Evolutionary conservation across 2,329 filamentous ascomycete genomes (phyloP), one percentile per base, ranked within the genome.

Genomic region (Cytospora paraplurivora): DNA sequence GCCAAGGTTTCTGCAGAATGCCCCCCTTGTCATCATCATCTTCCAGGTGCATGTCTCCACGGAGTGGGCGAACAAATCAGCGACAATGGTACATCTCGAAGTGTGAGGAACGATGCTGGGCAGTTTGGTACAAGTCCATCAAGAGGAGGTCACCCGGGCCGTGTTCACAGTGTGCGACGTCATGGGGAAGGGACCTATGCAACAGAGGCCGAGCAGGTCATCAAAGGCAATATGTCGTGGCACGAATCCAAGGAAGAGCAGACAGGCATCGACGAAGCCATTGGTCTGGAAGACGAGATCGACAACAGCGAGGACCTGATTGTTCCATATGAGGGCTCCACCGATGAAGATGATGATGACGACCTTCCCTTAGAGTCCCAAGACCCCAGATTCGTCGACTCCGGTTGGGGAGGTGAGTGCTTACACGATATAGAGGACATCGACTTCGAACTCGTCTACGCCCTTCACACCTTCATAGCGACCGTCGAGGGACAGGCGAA

Each of bases 381-480:
- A 75, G 82, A 90, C 72, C 74, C 82, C 65, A 82, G 82, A 77
- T 90, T 86, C 76, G 76, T 90, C 81, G 87, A 91, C 75, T 87
- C 85, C 70, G 88, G 87, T 65, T 93, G 88, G 88, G 87, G 83
- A 76, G 84, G 84, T 79, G 85, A 91, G 81, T 89, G 88, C 92
- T 97, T 93, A 97, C 90, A 86, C 84, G 84, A 89, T 77, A 77
- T 82, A 98, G 95, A 99, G 85, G 95, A 99, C 73, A 99, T 99
- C 78, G 95, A 99, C 83, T 98, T 99, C 81, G 94, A 98, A 76
- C 98, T 98, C 78, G 95, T 99, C 66, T 99, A 99, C 79, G 95
- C 95, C 34, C 82, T 99, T 64, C 95, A 98, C 76, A 99, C 94
- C 2, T 99, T 99, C 73, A 91, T 97, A 68, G 95, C 95, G 34